Evolutionary conservation across 805 yeast genomes (phyloP), one percentile per base, ranked within the genome.

Genomic region (Candida broadrunensis): DNA sequence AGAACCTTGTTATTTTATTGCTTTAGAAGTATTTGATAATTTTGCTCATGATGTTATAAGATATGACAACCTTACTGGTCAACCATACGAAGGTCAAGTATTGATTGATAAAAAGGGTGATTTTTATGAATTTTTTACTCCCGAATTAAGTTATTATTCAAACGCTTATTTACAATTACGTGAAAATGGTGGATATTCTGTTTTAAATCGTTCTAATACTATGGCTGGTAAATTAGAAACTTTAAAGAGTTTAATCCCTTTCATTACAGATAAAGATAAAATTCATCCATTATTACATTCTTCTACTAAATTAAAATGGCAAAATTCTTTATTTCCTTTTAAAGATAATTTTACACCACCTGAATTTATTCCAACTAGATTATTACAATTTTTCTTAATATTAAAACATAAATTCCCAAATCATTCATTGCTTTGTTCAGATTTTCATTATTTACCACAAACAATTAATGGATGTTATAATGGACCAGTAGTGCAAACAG

Each of bases 21-120:
- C 91, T 0, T 62, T 86, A 41, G 95, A 88, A 54, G 93, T 88
- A 6, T 79, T 88, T 58, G 95, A 88, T 60, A 88, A 87, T 54
- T 77, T 88, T 47, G 73, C 93, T 3, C 96, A 88, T 60, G 96
- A 88, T 55, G 77, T 85, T 20, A 75, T 88, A 3, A 72, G 91
- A 26, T 88, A 85, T 56, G 95, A 88, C 52, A 75, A 80, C 43
- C 51, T 63, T 7, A 78, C 88, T 0, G 77, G 81, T 5, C 70
- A 73, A 46, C 91, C 95, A 0, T 72, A 77, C 47, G 93, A 88
- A 57, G 95, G 91, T 0, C 80, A 84, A 48, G 95, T 87, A 2
- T 72, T 83, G 9, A 69, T 85, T 31, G 90, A 87, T 52, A 78
- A 74, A 27, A 64, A 79, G 46, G 88, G 89, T 19, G 93, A 87